A percentile compares a stretch with the other conserved stretches of the same genome.
Evolutionary conservation across 1,284 basidiomycete genomes (phyloP).

Genomic region (Rhodotorula sp.): DNA sequence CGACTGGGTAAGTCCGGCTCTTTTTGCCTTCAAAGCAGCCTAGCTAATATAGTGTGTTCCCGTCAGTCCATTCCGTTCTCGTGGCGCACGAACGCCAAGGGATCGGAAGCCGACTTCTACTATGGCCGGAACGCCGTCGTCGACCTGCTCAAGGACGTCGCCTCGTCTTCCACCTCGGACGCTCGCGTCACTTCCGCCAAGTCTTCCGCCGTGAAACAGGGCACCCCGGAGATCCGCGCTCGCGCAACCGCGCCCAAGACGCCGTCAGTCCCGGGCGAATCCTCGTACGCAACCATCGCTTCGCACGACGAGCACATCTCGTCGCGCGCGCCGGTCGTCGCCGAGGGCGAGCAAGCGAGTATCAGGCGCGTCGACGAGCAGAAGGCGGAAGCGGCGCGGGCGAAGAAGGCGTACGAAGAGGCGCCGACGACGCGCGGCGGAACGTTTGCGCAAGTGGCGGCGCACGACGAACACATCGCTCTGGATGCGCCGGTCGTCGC

Average conservation of each 20-base stretch:
- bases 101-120: constrained; percentile 13
- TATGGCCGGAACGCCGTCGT: constrained; percentile 19
- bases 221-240: no score
- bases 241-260: neutral
- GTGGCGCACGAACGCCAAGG: constrained; percentile 15
- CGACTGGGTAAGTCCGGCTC: constrained; percentile 6
- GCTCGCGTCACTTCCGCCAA: neutral
- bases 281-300: neutral
- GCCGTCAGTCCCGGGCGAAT: neutral
- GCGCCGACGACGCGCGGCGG: constrained; percentile 3
- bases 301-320: constrained; percentile 3
- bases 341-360: constrained; percentile 7
- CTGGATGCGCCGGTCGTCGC: neutral
- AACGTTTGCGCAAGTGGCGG: neutral
- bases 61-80: constrained; percentile 15
- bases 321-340: neutral
- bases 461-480: neutral
- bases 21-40: neutral
- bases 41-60: neutral
- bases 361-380: constrained; percentile 3
- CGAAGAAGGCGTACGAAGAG: neutral
- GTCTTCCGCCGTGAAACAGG: neutral
- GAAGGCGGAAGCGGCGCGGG: neutral
- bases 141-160: constrained; percentile 11
- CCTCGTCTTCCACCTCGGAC: neutral